phyloP scores from a whole-genome alignment of 257 asterid genomes.

The Osmanthus fragrans region DNA sequence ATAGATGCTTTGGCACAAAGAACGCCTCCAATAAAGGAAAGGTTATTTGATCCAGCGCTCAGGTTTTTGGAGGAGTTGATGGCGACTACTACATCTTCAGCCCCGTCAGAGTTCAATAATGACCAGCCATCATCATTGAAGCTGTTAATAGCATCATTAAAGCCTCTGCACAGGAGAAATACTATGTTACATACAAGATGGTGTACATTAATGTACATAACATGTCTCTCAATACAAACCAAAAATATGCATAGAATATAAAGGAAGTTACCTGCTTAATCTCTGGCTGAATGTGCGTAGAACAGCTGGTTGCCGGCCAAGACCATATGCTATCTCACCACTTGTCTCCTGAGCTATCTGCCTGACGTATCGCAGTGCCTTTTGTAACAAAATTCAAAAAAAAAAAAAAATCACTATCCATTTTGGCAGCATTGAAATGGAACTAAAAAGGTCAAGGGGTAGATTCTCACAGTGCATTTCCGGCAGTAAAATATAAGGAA shows the following conservation, averaged over 20 bases:
- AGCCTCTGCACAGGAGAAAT: constrained; percentile 61
- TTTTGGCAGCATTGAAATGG: neutral
- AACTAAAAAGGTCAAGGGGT: neutral
- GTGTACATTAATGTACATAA: neutral
- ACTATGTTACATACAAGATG: neutral
- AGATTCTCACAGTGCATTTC: neutral
- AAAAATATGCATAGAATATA: neutral
- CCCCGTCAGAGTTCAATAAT: constrained; percentile 64
- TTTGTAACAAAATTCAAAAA: constrained; percentile 3
- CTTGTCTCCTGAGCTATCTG: constrained; percentile 95
- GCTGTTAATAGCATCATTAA: constrained; percentile 90
- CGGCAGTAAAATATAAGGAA: neutral
- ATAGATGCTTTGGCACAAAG: constrained; percentile 98
- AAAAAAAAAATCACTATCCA: neutral
- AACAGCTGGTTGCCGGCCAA: constrained; percentile 96
- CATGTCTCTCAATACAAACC: neutral
- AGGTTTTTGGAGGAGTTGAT: constrained; percentile 61
- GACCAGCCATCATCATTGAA: constrained; percentile 98
- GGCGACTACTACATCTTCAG: constrained; percentile 84
- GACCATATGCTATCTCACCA: constrained; percentile 84
- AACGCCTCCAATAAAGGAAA: constrained; percentile 72
- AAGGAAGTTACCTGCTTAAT: constrained; percentile 66
- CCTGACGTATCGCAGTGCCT: constrained; percentile 55
- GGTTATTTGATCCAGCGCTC: constrained; percentile 37
- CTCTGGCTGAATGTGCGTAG: constrained; percentile 94